Evolutionary conservation across 208 protist genomes (phyloP).

Genomic region (Porcisia hertigi): DNA sequence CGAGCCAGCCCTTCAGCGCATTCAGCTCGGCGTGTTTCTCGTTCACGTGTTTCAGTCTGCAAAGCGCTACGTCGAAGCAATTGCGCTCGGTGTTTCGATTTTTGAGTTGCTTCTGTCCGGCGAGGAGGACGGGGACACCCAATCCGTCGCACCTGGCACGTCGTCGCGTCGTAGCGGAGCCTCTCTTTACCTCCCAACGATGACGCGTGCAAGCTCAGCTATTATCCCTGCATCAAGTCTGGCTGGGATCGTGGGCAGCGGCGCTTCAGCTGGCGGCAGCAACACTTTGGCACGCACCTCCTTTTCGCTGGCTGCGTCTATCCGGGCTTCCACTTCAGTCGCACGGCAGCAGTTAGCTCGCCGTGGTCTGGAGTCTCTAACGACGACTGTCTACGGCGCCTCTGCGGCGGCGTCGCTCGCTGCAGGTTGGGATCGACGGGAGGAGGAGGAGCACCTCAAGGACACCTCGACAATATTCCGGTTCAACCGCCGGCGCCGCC

Average conservation of each 20-base stretch:
- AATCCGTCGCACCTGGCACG: constrained; percentile 72
- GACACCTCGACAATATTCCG: constrained; percentile 85
- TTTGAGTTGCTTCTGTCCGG: constrained; percentile 80
- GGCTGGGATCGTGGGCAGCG: constrained; percentile 43
- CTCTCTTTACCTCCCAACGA: constrained; percentile 67
- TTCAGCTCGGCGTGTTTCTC: constrained; percentile 83
- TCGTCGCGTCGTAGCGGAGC: constrained; percentile 33
- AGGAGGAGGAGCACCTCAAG: constrained; percentile 53
- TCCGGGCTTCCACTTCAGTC: constrained; percentile 64
- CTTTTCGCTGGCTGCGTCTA: constrained; percentile 76
- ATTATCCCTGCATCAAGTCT: constrained; percentile 77
- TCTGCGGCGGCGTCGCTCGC: constrained; percentile 80
- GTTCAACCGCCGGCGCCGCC: constrained; percentile 47
- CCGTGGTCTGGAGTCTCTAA: constrained; percentile 67
- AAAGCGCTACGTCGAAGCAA: constrained; percentile 72
- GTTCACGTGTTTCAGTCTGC: constrained; percentile 66
- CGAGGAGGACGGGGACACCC: constrained; percentile 80
- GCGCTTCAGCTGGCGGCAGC: constrained; percentile 12
- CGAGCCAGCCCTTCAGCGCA: constrained; percentile 75
- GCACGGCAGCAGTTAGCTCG: constrained; percentile 64
- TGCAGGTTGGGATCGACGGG: constrained; percentile 53
- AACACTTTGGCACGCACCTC: constrained; percentile 40
- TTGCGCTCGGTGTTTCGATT: constrained; percentile 83
- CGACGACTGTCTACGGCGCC: constrained; percentile 79
- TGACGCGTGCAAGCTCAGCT: constrained; percentile 84